Evolutionary conservation across 148 eudicot species (phyloP).

Genomic region (Hydrangea macrophylla): DNA sequence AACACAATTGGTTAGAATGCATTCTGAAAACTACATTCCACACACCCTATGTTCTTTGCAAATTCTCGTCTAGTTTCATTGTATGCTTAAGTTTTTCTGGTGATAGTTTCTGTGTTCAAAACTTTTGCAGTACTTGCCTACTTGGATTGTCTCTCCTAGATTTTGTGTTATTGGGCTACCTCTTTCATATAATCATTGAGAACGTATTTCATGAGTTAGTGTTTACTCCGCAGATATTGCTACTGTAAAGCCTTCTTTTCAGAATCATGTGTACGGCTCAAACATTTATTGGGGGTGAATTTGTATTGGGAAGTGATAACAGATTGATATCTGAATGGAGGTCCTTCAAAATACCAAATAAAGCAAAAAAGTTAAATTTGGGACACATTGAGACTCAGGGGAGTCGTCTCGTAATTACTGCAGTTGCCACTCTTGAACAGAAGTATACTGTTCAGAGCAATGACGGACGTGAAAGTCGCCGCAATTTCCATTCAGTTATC

Average conservation of each 20-base stretch:
- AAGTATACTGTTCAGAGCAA: conserved; percentile 21
- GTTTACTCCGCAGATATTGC: conserved; percentile 63
- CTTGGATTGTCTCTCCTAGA: no score
- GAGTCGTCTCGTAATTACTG: conserved; percentile 42
- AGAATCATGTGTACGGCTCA: conserved; percentile 30
- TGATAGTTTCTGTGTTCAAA: neutral
- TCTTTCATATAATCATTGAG: conserved; percentile 9
- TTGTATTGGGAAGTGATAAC: conserved; percentile 37
- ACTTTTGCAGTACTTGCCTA: neutral
- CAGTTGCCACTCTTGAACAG: conserved; percentile 75
- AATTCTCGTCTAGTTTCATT: no score
- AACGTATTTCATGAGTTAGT: conserved; percentile 1
- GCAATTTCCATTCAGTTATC: conserved; percentile 16
- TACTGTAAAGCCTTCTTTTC: conserved; percentile 54
- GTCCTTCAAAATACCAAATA: conserved; percentile 29
- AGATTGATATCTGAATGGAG: conserved; percentile 42
- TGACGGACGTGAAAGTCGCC: conserved; percentile 20
- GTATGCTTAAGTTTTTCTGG: no score
- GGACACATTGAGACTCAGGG: conserved; percentile 21
- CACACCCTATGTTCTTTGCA: no score
- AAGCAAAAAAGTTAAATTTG: conserved; percentile 21
- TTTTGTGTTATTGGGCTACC: neutral
- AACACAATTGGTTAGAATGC: no score
- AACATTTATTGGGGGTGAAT: conserved; percentile 25
- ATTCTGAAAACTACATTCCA: no score